A percentile compares a stretch with the other conserved stretches of the same genome.
Evolutionary conservation across 306 rosid genomes (phyloP).

Genomic region (Vicia faba): DNA sequence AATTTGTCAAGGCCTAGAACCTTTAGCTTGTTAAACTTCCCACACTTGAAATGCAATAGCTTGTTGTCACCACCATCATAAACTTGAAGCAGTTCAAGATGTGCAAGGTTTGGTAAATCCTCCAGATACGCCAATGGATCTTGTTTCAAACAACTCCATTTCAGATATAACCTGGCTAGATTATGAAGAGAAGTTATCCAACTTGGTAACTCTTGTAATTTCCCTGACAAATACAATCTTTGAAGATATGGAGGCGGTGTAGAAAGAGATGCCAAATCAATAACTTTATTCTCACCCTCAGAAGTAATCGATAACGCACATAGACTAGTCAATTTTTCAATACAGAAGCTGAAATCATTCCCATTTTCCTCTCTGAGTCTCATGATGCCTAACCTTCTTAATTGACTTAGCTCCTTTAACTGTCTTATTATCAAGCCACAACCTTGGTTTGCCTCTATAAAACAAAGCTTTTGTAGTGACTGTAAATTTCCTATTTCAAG

Average conservation of each 20-base stretch:
- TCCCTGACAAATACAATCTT: slow-evolving; percentile 47
- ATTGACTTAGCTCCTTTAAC: slow-evolving; percentile 44
- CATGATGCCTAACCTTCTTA: slow-evolving; percentile 49
- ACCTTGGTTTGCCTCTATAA: slow-evolving; percentile 50
- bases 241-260: slow-evolving; percentile 50
- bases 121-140: slow-evolving; percentile 48
- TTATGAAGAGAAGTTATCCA: slow-evolving; percentile 48
- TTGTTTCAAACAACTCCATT: slow-evolving; percentile 45
- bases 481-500: slow-evolving; percentile 42
- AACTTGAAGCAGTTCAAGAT: slow-evolving; percentile 57
- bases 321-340: slow-evolving; percentile 47
- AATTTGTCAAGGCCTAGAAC: slow-evolving; percentile 60
- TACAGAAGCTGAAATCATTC: slow-evolving; percentile 46
- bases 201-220: slow-evolving; percentile 43
- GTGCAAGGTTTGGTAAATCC: slow-evolving; percentile 50
- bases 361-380: slow-evolving; percentile 52
- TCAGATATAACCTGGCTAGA: slow-evolving; percentile 41
- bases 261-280: slow-evolving; percentile 45
- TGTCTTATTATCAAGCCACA: slow-evolving; percentile 39
- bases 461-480: slow-evolving; percentile 58
- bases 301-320: slow-evolving; percentile 42
- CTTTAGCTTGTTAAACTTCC: slow-evolving; percentile 63
- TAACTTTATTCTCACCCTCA: slow-evolving; percentile 41
- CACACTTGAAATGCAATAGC: slow-evolving; percentile 48
- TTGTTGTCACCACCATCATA: slow-evolving; percentile 44